Conservation (phyloP, 352 stramenopile species). For the Pythium diclinum region DNA sequence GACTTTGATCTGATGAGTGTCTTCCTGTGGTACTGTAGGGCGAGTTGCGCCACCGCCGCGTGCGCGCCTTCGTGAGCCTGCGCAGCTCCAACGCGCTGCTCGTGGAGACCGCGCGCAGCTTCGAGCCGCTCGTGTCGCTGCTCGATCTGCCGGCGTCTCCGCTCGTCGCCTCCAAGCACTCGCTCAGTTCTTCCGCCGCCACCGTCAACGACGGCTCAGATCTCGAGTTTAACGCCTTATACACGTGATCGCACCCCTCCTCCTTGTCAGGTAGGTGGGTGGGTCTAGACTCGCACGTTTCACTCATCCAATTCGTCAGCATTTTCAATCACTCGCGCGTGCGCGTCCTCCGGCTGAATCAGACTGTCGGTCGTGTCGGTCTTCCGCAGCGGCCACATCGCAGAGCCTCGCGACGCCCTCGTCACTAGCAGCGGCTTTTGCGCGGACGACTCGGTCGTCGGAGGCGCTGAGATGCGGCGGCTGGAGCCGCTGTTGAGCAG, state of each 20-base stretch:
- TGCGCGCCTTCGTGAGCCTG: conserved; percentile 58
- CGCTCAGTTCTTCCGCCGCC: not conserved
- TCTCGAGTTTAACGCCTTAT: conserved; percentile 43
- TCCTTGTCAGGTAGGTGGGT: not conserved
- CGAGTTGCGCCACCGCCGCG: conserved; percentile 46
- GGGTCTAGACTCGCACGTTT: not conserved
- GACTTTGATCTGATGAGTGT: not conserved
- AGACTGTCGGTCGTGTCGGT: conserved; percentile 16
- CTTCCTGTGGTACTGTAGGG: conserved; percentile 34
- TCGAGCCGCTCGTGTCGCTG: conserved; percentile 41
- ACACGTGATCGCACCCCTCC: conserved; percentile 38
- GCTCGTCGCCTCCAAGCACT: conserved; percentile 24
- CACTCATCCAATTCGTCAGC: conserved; percentile 19
- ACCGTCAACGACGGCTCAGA: conserved; percentile 2
- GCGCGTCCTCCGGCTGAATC: conserved; percentile 13
- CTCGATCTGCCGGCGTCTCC: conserved; percentile 34
- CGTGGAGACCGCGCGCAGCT: conserved; percentile 44
- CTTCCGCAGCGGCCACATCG: conserved; percentile 7
- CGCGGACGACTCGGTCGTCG: not conserved
- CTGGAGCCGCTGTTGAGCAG: conserved; percentile 6
- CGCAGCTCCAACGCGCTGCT: conserved; percentile 37
- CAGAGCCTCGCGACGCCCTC: conserved; percentile 4
- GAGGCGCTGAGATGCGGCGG: conserved; percentile 17
- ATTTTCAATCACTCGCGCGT: conserved; percentile 17
- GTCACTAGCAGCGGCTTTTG: not conserved